Evolutionary conservation across 1,284 basidiomycete genomes (phyloP).

Genomic region (Papiliotrema fonsecae): DNA sequence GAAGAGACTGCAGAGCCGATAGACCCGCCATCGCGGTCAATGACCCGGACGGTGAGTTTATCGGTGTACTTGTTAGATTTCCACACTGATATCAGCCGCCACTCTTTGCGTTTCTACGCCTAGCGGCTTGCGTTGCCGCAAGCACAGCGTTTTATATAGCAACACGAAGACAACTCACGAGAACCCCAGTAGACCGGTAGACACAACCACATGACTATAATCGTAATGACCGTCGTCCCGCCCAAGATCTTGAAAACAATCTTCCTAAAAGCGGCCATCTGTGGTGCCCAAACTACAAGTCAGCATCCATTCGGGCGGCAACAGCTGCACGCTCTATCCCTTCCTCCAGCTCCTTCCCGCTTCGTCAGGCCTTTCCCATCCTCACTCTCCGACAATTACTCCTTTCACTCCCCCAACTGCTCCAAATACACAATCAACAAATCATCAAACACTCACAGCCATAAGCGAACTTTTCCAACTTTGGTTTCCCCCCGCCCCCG

Average conservation of each 20-base stretch:
- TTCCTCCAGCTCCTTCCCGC: too few species aligned
- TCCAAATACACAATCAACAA: too few species aligned
- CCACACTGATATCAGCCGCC: conserved; percentile 27
- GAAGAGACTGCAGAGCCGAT: conserved; percentile 45
- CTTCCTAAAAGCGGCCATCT: conserved; percentile 30
- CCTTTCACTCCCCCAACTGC: too few species aligned
- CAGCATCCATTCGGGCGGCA: neutral
- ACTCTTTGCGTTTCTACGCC: too few species aligned
- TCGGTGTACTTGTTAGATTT: conserved; percentile 42
- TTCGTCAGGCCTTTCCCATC: too few species aligned
- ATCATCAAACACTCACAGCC: conserved; percentile 11
- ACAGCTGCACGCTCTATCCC: too few species aligned
- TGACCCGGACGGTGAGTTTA: conserved; percentile 50
- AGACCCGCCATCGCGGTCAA: conserved; percentile 51
- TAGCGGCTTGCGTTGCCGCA: too few species aligned
- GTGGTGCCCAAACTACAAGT: conserved; percentile 25
- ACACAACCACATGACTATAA: conserved; percentile 41
- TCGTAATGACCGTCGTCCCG: conserved; percentile 23
- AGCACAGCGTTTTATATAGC: neutral
- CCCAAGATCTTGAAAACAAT: conserved; percentile 37
- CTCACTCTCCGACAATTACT: too few species aligned
- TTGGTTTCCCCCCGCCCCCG: neutral
- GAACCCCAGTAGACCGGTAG: conserved; percentile 51
- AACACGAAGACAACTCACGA: conserved; percentile 25
- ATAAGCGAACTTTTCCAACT: conserved; percentile 2